Evolutionary conservation across 2,329 filamentous ascomycete species (phyloP), one percentile per base, ranked within the genome.

Genomic region (Rasamsonia emersonii): DNA sequence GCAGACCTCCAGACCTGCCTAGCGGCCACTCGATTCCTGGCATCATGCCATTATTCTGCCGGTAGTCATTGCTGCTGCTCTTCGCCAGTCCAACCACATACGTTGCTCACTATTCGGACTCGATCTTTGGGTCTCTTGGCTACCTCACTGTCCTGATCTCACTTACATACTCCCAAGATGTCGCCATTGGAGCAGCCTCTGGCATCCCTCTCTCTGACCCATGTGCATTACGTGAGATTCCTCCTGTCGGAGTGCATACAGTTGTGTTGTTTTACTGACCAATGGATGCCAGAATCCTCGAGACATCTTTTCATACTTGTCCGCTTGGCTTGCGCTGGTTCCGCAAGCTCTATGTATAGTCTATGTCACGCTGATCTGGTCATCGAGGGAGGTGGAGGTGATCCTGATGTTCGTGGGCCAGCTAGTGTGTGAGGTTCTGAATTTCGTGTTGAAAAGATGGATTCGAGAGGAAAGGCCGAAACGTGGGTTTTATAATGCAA

Each of bases 321-420:
- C 84, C 59, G 91, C 91, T 47, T 95, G 84, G 75, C 83, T 98
- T 37, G 88, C 93, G 41, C 82, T 98, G 37, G 74, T 94, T 34
- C 91, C 91, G 0, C 91, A 98, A 59, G 86, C 80, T 14, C 76
- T 98, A 40, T 86, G 85, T 58, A 73, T 98, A 50, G 77, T 85
- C 49, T 98, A 98, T 61, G 82, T 77, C 18, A 91, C 89, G 14
- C 71, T 98, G 38, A 78, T 93, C 56, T 91, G 86, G 79, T 82
- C 84, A 38, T 86, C 86, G 21, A 83, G 91, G 53, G 91, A 98
- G 62, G 72, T 80, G 50, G 91, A 98, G 57, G 79, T 98, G 25
- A 62, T 79, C 27, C 71, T 96, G 47, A 88, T 94, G 76, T 93
- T 95, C 58, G 76, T 74, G 15, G 93, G 93, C 30, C 91, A 98